phyloP scores from a whole-genome alignment of 768 basidiomycete genomes.

The Zangia roseola region DNA sequence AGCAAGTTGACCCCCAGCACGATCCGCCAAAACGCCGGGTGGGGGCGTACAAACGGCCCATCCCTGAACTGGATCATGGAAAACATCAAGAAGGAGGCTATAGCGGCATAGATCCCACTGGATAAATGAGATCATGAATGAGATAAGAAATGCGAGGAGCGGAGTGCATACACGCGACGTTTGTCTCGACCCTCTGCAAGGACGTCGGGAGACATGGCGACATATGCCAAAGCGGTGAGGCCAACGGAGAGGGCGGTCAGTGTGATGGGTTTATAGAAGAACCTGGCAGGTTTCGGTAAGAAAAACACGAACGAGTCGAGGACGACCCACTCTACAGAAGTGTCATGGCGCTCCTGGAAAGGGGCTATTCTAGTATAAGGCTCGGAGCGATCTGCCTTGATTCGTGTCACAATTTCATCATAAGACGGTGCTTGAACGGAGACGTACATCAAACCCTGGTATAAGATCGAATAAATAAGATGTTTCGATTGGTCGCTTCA shows the following conservation, averaged over 20 bases:
- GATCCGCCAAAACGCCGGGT: slow-evolving; percentile 83
- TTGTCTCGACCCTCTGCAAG: slow-evolving; percentile 82
- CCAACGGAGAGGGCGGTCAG: slow-evolving; percentile 69
- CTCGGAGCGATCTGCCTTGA: slow-evolving; percentile 79
- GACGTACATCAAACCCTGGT: slow-evolving; percentile 82
- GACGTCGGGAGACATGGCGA: slow-evolving; percentile 83
- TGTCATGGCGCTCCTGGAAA: slow-evolving; percentile 82
- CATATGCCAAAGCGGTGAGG: slow-evolving; percentile 69
- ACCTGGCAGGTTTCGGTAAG: slow-evolving; percentile 44
- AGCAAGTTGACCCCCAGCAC: slow-evolving; percentile 79
- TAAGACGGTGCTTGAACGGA: neutral
- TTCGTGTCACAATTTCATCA: slow-evolving; percentile 16
- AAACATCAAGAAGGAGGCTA: slow-evolving; percentile 73
- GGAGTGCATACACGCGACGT: slow-evolving; percentile 62
- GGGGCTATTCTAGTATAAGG: slow-evolving; percentile 80
- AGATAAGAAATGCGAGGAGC: neutral
- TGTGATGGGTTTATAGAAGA: slow-evolving; percentile 85
- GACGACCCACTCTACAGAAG: slow-evolving; percentile 69
- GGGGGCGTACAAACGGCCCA: slow-evolving; percentile 85
- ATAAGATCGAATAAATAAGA: slow-evolving; percentile 9
- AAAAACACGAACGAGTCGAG: neutral
- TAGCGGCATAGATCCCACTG: slow-evolving; percentile 77
- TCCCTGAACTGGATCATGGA: slow-evolving; percentile 89
- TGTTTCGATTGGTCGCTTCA: neutral
- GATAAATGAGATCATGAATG: slow-evolving; percentile 13